Base-by-base conservation (phyloP, 2,329 filamentous ascomycete genomes). In the Aaosphaeria arxii region DNA sequence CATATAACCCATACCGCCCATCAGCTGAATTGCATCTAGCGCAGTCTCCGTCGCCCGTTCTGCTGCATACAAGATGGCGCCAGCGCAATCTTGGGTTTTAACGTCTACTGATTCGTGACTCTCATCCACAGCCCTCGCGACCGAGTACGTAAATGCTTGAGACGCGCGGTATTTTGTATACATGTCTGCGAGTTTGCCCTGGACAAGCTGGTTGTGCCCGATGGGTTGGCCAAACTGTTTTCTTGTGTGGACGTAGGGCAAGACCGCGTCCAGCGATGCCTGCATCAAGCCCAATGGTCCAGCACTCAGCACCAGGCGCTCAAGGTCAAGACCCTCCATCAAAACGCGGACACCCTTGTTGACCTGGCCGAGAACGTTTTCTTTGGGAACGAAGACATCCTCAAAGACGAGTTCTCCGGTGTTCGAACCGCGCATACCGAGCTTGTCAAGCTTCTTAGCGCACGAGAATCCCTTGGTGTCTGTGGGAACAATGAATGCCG, bases 361-460 rank as follows among this genome's bases (percentile, higher is more conserved):
- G 49, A 95, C 65, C 36, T 81, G 71, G 30, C 94, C 94, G 1
- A 99, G 81, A 0, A 96, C 73, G 68, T 95, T 89, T 61, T 87
- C 86, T 6, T 77, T 74, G 4, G 94, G 91, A 5, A 97, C 90
- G 65, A 96, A 96, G 49, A 96, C 90, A 56, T 86, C 79, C 53
- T 96, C 91, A 58, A 97, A 95, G 47, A 92, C 82, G 28, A 97
- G 81, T 72, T 97, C 94, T 61, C 94, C 94, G 0, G 94, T 97
- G 73, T 96, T 96, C 58, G 88, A 94, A 50, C 94, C 94, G 48
- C 94, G 84, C 94, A 99, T 99, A 58, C 94, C 94, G 71, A 99
- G 87, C 76, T 99, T 97, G 78, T 97, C 92, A 13, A 97, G 84
- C 74, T 97, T 97, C 53, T 89, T 81, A 5, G 90, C 85, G 61